A percentile compares a stretch with the other conserved stretches of the same genome.
phyloP scores from a whole-genome alignment of 1,284 basidiomycete genomes.

The Microbotryum silenes-acaulis region DNA sequence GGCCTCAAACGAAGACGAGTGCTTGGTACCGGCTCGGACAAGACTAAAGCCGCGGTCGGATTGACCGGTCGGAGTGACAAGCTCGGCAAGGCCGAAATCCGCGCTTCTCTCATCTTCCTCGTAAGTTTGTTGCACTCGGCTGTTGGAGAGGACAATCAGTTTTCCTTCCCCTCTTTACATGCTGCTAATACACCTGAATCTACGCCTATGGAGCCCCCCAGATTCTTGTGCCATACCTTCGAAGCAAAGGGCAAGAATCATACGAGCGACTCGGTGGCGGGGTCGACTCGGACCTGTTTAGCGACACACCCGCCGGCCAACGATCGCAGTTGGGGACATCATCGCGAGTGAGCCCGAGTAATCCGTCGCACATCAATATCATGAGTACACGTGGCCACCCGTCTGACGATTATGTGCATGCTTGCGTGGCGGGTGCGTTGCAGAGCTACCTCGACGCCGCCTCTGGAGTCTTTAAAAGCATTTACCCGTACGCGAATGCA shows the following conservation, averaged over 20 bases:
- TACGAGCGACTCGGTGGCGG: constrained; percentile 86
- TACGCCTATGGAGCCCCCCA: constrained; percentile 40
- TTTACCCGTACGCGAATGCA: constrained; percentile 74
- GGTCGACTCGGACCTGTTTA: constrained; percentile 43
- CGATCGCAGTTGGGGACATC: neutral
- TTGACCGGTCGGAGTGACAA: constrained; percentile 57
- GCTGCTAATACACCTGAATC: constrained; percentile 7
- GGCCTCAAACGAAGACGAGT: constrained; percentile 69
- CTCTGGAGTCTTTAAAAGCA: constrained; percentile 33
- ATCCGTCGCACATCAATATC: no score
- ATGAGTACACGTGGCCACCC: no score
- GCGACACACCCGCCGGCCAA: neutral
- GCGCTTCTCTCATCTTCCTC: constrained; percentile 29
- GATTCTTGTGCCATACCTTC: constrained; percentile 81
- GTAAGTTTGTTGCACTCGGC: constrained; percentile 10
- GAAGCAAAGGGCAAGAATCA: constrained; percentile 80
- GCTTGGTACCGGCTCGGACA: constrained; percentile 58
- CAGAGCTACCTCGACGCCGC: neutral
- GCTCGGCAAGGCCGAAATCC: constrained; percentile 56
- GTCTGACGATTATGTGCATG: no score
- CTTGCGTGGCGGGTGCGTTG: no score
- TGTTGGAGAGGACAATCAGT: no score
- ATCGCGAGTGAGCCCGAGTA: no score
- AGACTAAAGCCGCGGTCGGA: constrained; percentile 53
- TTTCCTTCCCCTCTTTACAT: neutral